Evolutionary conservation across 441 rosid genomes (phyloP), one percentile per base, ranked within the genome.

Genomic region (Hura crepitans): DNA sequence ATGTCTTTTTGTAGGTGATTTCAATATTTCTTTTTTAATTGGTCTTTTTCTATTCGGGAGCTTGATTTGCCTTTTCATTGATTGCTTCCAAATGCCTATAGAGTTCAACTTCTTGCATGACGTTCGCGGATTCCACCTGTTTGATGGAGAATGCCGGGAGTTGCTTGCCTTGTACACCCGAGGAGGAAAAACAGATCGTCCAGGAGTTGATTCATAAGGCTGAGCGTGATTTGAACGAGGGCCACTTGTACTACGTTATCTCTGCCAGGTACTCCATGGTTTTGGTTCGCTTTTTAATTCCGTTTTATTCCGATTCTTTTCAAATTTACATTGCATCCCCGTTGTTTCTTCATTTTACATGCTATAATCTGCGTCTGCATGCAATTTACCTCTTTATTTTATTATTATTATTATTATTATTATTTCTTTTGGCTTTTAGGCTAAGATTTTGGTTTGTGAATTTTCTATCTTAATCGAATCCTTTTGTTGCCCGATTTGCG

Each of bases 211-310:
- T 43, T 60, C 63, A 57, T 55, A 82, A 88, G 82, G 86, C 96
- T 5, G 93, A 90, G 56, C 75, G 42, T 53, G 70, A 78, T 78
- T 74, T 88, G 82, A 85, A 79, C 68, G 89, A 89, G 62, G 97
- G 97, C 73, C 87, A 89, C 77, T 71, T 85, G 75, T 92, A 86
- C 72, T 92, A 81, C 78, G 83, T 95, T 35, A 75, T 89, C 78
- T 95, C 97, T 10, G 54, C 76, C 69, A 84, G 96, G 99, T 94
- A 51, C 20, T 11, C 39, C 42, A 42, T 42, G 14, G 46, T 42
- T 9, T 9, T 9, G 2, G 46, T 42, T 53, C 57, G 12, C 0
- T 23, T 15, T 30, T 53, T 9, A 9, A n/a, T 9, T 35, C 35
- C 25, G 15, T 22, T 70, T 49, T 49, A 22, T 60, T 31, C 35